A percentile compares a stretch with the other conserved stretches of the same genome.
phyloP scores from a whole-genome alignment of 108 stramenopile genomes.

The Fragilariopsis cylindrus region DNA sequence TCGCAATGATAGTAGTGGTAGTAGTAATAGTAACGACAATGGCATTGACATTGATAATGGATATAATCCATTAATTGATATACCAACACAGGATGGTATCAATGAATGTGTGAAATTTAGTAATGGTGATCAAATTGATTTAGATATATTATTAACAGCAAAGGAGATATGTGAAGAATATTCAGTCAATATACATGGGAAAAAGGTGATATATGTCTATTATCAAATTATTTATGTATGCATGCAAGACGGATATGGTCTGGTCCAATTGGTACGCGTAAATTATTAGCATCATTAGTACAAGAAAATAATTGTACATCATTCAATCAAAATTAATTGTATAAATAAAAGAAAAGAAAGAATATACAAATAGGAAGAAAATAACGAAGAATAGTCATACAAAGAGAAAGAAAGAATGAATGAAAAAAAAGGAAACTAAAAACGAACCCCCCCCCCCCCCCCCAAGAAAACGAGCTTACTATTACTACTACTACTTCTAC shows the following conservation, averaged over 20 bases:
- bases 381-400: too few species aligned
- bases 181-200: slow-evolving; percentile 31
- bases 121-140: slow-evolving; percentile 21
- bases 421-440: too few species aligned
- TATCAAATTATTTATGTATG: slow-evolving; percentile 39
- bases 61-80: slow-evolving; percentile 30
- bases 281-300: slow-evolving; percentile 33
- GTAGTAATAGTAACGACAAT: slow-evolving; percentile 3
- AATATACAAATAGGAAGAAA: not conserved
- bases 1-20: too few species aligned
- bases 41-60: slow-evolving; percentile 8
- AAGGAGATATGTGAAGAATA: slow-evolving; percentile 37
- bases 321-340: slow-evolving; percentile 28
- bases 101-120: slow-evolving; percentile 39
- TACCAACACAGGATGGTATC: slow-evolving; percentile 36
- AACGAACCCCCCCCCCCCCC: too few species aligned
- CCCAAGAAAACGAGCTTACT: too few species aligned
- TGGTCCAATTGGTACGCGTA: slow-evolving; percentile 38
- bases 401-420: too few species aligned
- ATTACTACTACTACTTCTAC: too few species aligned
- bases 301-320: slow-evolving; percentile 32
- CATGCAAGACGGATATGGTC: slow-evolving; percentile 35
- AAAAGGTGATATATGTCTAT: slow-evolving; percentile 32
- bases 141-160: slow-evolving; percentile 28
- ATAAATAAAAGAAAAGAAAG: not conserved